Conservation (phyloP, 495 filamentous ascomycete genomes). For the Jackrogersella minutella region DNA sequence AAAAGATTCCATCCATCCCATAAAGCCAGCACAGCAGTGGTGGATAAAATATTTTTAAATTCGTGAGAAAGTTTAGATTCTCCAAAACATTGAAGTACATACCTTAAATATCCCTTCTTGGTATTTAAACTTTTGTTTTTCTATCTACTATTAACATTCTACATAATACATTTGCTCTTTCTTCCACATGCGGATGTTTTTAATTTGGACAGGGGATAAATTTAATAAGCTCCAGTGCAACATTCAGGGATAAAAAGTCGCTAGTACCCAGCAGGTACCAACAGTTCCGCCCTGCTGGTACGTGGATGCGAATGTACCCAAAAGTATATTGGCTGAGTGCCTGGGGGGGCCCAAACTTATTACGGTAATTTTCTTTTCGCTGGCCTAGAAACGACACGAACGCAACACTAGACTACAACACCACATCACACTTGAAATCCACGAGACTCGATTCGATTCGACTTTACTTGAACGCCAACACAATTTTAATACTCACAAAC, state of each 20-base stretch:
- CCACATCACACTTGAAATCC: neutral
- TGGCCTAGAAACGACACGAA: slow-evolving; percentile 37
- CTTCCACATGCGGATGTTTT: neutral
- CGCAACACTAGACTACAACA: slow-evolving; percentile 13
- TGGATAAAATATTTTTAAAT: neutral
- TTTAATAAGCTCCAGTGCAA: slow-evolving; percentile 18
- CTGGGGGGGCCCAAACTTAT: slow-evolving; percentile 11
- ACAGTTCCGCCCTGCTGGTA: slow-evolving; percentile 18
- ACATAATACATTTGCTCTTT: too few species aligned
- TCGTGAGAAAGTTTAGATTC: neutral
- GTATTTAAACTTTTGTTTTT: neutral
- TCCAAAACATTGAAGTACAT: neutral
- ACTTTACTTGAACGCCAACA: neutral
- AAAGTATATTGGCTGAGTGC: slow-evolving; percentile 3
- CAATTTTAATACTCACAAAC: neutral
- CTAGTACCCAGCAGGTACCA: slow-evolving; percentile 16
- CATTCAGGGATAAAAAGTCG: slow-evolving; percentile 16
- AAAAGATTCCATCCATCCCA: neutral
- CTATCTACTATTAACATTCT: neutral
- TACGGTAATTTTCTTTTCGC: slow-evolving; percentile 29
- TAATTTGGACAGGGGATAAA: slow-evolving; percentile 11
- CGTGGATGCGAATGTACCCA: slow-evolving; percentile 20
- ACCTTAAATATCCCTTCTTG: too few species aligned
- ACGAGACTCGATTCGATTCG: neutral
- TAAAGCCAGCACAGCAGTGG: neutral